These are phyloP conservation scores for Triticum dicoccoides DNA, from an alignment of 176 grass and related monocot genomes.

Conservation along the genomic window DNA sequence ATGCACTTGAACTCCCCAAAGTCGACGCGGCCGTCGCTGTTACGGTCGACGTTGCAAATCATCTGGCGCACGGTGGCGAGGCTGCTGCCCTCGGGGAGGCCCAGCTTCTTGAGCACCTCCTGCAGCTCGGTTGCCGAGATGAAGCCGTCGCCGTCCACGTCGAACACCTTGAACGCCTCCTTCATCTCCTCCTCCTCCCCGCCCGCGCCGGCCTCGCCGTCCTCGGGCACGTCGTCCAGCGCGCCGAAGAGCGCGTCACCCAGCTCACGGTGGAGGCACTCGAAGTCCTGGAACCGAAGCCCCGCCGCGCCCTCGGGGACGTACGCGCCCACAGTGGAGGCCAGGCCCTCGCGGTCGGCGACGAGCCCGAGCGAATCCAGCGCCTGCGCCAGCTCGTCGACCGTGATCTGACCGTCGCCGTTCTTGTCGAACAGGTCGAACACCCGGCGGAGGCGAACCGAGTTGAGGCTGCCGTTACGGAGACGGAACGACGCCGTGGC, in stretches of 20 bases:
- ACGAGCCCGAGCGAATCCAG: constrained; percentile 40
- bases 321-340: not conserved
- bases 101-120: constrained; percentile 21
- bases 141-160: constrained; percentile 65
- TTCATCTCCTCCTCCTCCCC: constrained; percentile 47
- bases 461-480: constrained; percentile 43
- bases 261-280: constrained; percentile 36
- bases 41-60: constrained; percentile 61
- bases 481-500: constrained; percentile 35
- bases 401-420: no score
- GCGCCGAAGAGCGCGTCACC: constrained; percentile 34
- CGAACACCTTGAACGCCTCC: constrained; percentile 51
- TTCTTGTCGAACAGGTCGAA: constrained; percentile 45
- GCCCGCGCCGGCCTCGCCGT: not conserved
- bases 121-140: constrained; percentile 61
- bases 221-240: not conserved
- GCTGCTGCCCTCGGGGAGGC: constrained; percentile 21
- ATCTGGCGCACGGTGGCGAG: constrained; percentile 49
- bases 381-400: constrained; percentile 20
- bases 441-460: constrained; percentile 34
- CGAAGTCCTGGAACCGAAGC: constrained; percentile 42
- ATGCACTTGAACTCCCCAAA: constrained; percentile 63
- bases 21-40: constrained; percentile 35
- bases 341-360: constrained; percentile 12
- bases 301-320: constrained; percentile 25